A percentile compares a stretch with the other conserved stretches of the same genome.
Conservation (phyloP, 495 filamentous ascomycete genomes). For the Talaromyces thailandensis region DNA sequence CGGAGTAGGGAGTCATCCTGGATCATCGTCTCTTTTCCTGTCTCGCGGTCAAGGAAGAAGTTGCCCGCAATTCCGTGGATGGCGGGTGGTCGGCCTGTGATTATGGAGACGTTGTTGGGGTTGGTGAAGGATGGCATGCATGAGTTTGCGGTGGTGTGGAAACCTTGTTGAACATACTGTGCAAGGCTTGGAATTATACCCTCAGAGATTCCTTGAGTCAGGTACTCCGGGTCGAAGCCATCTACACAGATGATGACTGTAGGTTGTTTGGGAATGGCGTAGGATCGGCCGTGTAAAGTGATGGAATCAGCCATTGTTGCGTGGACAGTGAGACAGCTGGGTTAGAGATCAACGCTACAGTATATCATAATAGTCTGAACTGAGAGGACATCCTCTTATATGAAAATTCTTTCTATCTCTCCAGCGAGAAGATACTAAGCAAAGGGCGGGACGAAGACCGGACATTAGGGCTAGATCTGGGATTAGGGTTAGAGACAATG, state of each 20-base stretch:
- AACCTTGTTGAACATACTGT: conserved; percentile 10
- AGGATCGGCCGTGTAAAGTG: conserved; percentile 4
- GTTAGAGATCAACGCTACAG: neutral
- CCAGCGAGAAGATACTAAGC: neutral
- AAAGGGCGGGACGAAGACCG: neutral
- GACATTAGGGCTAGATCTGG: neutral
- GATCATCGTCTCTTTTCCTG: conserved; percentile 18
- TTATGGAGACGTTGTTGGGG: conserved; percentile 17
- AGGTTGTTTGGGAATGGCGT: conserved; percentile 7
- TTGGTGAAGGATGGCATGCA: conserved; percentile 21
- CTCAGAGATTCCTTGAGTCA: conserved; percentile 9
- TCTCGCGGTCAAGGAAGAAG: conserved; percentile 18
- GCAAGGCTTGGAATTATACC: conserved; percentile 15
- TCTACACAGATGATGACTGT: conserved; percentile 19
- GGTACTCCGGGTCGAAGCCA: conserved; percentile 21
- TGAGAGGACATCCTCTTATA: neutral
- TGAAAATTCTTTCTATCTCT: neutral
- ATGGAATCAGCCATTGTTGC: neutral
- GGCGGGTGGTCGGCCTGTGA: conserved; percentile 13
- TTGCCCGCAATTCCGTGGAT: conserved; percentile 19
- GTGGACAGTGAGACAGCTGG: neutral
- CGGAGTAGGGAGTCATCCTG: conserved; percentile 13
- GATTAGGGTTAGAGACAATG: too few species aligned
- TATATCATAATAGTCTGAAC: neutral
- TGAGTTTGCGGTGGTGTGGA: conserved; percentile 13